A percentile compares a stretch with the other conserved stretches of the same genome.
phyloP scores from a whole-genome alignment of 2,329 filamentous ascomycete species.

The Sclerotinia borealis region DNA sequence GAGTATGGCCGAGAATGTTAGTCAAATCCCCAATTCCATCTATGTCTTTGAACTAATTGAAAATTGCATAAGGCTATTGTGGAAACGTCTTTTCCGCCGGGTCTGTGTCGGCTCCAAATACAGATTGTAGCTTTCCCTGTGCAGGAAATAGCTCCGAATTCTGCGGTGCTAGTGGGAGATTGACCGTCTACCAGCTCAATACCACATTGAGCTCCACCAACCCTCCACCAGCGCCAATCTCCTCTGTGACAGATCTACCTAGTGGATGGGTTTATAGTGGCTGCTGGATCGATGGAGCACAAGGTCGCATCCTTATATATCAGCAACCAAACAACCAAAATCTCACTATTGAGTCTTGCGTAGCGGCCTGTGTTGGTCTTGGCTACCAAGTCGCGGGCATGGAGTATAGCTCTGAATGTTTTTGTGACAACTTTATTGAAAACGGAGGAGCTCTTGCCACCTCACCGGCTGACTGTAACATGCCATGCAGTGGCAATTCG shows the following conservation, averaged over 20 bases:
- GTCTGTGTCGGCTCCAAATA: conserved; percentile 16
- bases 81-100: conserved; percentile 23
- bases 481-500: conserved; percentile 27
- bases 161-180: conserved; percentile 32
- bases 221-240: not conserved
- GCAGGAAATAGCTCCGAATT: conserved; percentile 31
- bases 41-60: not conserved
- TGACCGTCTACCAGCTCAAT: conserved; percentile 24
- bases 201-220: conserved; percentile 1
- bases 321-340: conserved; percentile 17
- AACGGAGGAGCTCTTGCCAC: conserved; percentile 22
- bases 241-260: conserved; percentile 15
- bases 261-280: conserved; percentile 23
- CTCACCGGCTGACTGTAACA: conserved; percentile 29
- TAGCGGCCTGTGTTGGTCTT: conserved; percentile 23
- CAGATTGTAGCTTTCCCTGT: conserved; percentile 27
- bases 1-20: conserved; percentile 29
- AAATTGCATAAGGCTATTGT: conserved; percentile 21
- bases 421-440: conserved; percentile 28
- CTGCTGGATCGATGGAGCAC: conserved; percentile 21
- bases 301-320: conserved; percentile 19
- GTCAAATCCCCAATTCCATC: not conserved
- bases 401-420: conserved; percentile 20
- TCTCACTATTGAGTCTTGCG: conserved; percentile 31
- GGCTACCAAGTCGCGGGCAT: conserved; percentile 23